Evolutionary conservation across 2,329 filamentous ascomycete genomes (phyloP).

Genomic region (Mycosphaerella arachidis): DNA sequence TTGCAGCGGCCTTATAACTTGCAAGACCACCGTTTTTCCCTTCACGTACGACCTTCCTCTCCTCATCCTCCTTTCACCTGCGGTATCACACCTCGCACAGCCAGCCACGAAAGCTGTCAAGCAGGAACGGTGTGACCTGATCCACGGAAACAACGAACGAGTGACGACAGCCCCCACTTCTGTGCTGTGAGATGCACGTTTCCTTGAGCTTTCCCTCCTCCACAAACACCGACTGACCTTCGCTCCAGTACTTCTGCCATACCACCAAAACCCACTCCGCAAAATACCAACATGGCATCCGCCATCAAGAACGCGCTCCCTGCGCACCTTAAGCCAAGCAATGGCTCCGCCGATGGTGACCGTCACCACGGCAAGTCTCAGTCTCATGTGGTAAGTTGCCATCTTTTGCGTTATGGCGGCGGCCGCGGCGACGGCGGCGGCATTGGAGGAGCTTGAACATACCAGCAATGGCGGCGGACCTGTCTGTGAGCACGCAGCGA

Average conservation of each 20-base stretch:
- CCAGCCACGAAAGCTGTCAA: neutral
- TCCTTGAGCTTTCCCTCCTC: neutral
- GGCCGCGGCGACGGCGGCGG: conserved; percentile 1
- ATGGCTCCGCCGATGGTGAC: conserved; percentile 40
- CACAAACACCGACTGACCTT: neutral
- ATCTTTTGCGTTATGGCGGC: conserved; percentile 1
- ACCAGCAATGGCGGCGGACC: conserved; percentile 1
- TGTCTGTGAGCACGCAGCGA: neutral
- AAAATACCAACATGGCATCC: conserved; percentile 37
- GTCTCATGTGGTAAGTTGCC: conserved; percentile 71
- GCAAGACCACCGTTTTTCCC: neutral
- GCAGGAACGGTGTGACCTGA: neutral
- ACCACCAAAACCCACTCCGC: neutral
- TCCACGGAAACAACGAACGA: neutral
- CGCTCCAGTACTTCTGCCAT: neutral
- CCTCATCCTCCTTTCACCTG: neutral
- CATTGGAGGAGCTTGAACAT: neutral
- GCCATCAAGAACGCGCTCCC: conserved; percentile 72
- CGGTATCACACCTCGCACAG: neutral
- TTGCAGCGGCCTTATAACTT: neutral
- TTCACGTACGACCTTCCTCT: neutral
- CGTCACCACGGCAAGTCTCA: conserved; percentile 81
- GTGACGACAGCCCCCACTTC: conserved; percentile 1
- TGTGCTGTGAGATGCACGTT: neutral
- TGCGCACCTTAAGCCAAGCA: conserved; percentile 69